Conservation (phyloP, 345 rosid species). For the Eucalyptus camaldulensis region DNA sequence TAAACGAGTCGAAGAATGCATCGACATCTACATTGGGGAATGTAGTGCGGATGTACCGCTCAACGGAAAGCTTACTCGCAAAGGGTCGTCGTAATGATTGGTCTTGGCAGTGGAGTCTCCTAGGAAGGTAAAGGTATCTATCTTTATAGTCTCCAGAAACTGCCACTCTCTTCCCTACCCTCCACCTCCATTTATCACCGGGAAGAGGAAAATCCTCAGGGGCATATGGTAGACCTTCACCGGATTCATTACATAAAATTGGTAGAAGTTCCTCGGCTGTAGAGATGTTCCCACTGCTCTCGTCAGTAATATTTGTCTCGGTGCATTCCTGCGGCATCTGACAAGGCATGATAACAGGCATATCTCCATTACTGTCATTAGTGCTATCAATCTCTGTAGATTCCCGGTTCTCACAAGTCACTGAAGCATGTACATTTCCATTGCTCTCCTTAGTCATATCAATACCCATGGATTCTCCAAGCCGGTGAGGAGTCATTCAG, state of each 20-base stretch:
- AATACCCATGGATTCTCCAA: background rate
- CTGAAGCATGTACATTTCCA: background rate
- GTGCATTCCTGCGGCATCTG: background rate
- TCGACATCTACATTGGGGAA: constrained; percentile 48
- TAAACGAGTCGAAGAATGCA: constrained; percentile 59
- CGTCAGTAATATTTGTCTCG: background rate
- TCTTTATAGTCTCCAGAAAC: constrained; percentile 36
- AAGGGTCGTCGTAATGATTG: constrained; percentile 11
- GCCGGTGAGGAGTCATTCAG: background rate
- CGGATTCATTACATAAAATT: constrained; percentile 25
- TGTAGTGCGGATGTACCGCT: constrained; percentile 15
- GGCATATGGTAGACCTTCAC: constrained; percentile 87
- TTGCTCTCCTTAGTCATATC: background rate
- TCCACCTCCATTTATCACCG: constrained; percentile 85
- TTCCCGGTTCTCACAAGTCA: background rate
- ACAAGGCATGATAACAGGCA: background rate
- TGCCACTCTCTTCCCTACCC: constrained; percentile 61
- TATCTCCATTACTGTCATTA: background rate
- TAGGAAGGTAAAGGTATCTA: constrained; percentile 66
- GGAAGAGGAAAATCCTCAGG: constrained; percentile 66
- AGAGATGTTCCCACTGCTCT: constrained; percentile 7
- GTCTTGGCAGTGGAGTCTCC: constrained; percentile 6
- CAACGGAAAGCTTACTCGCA: constrained; percentile 47
- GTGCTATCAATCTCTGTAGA: background rate
- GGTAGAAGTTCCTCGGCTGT: constrained; percentile 17